A percentile compares a stretch with the other conserved stretches of the same genome.
Evolutionary conservation across 108 stramenopile genomes (phyloP).

Genomic region (Nitzschia putrida): DNA sequence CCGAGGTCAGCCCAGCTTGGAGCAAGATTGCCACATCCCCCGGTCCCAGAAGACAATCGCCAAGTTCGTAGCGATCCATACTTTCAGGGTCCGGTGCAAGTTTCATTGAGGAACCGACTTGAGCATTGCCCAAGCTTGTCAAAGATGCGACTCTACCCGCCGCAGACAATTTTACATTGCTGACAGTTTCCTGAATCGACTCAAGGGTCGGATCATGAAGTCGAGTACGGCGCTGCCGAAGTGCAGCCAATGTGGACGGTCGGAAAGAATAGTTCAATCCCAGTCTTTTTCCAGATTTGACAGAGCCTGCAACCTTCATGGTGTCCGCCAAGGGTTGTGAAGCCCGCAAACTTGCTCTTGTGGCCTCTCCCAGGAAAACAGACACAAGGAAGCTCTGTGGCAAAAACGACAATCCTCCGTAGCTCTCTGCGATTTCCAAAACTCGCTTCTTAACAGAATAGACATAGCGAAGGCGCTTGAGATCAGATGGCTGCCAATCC

Average conservation of each 20-base stretch:
- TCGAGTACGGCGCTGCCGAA: slow-evolving; percentile 33
- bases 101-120: not conserved
- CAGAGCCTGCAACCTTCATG: not conserved
- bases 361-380: slow-evolving; percentile 89
- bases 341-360: slow-evolving; percentile 67
- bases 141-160: slow-evolving; percentile 72
- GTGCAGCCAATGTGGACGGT: slow-evolving; percentile 40
- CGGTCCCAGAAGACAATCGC: slow-evolving; percentile 89
- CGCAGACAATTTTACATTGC: slow-evolving; percentile 57
- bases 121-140: slow-evolving; percentile 23
- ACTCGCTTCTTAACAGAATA: slow-evolving; percentile 87
- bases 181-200: slow-evolving; percentile 29
- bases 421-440: slow-evolving; percentile 83
- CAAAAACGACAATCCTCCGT: slow-evolving; percentile 85
- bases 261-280: slow-evolving; percentile 35
- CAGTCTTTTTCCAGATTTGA: not conserved
- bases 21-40: slow-evolving; percentile 87
- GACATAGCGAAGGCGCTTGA: slow-evolving; percentile 82
- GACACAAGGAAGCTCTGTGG: slow-evolving; percentile 90
- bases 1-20: slow-evolving; percentile 84
- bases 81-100: slow-evolving; percentile 4
- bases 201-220: slow-evolving; percentile 24
- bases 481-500: slow-evolving; percentile 83
- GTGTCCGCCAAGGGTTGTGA: slow-evolving; percentile 9
- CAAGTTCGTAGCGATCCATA: slow-evolving; percentile 64